Base-by-base conservation (phyloP, 768 basidiomycete genomes). In the Lactarius indigo region DNA sequence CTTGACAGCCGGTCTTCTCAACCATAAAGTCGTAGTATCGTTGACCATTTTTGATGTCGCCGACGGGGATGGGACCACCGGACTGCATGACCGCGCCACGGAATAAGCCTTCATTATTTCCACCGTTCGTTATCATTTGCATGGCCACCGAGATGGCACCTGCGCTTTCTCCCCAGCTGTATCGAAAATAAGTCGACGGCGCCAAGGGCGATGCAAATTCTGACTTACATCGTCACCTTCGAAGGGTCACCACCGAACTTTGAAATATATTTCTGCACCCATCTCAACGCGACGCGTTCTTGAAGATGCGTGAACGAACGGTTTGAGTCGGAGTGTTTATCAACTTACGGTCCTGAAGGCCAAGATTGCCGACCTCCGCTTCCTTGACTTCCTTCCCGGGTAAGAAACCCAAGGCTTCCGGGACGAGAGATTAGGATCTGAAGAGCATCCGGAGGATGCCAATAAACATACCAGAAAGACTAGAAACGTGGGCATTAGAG, bases 181-280 rank as follows among this genome's bases (percentile, higher is more conserved):
- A n/a, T 18, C 15, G 5, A 9, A 33, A 63, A 10, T 67, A 37
- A 59, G 66, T 59, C 2, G 17, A 47, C 73, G 44, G 37, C 23
- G 62, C 12, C 35, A 54, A 52, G 5, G 47, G 12, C 15, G 60
- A 52, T 61, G 60, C 44, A 59, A 23, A 26, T 26, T 31, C n/a
- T 39, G 42, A 17, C 82, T 63, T 72, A 85, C 83, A 86, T 81
- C 0, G 85, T 85, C 2, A 87, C 87, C 72, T 84, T 86, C 3
- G 72, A 73, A 0, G 84, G 83, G 73, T 90, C 87, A 12, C 89
- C 89, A 0, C 88, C 88, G 68, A 89, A 90, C 7, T 78, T 76
- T 41, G 74, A 70, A 68, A 90, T 87, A 72, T 90, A 85, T 71
- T 85, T 83, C 69, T 87, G 83, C 1, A 90, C 78, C 89, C 89